Conservation (phyloP, 1,139 yeast species). For the Yamadazyma dendronema region DNA sequence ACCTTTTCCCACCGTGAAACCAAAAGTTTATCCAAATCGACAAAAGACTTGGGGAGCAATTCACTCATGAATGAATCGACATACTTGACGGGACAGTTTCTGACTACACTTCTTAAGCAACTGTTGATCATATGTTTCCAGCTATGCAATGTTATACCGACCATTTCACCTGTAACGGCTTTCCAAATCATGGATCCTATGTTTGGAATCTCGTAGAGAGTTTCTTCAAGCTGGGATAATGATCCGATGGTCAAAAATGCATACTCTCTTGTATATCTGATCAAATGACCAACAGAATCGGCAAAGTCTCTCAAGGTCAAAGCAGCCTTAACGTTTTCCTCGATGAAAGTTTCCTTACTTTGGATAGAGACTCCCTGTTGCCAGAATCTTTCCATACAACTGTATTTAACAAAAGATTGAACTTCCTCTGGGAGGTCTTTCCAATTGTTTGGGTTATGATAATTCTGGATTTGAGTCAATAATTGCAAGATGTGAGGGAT, state of each 20-base stretch:
- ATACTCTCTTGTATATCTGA: slow-evolving; percentile 93
- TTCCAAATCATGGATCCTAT: slow-evolving; percentile 77
- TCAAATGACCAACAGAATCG: slow-evolving; percentile 95
- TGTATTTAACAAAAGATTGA: slow-evolving; percentile 82
- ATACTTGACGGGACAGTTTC: slow-evolving; percentile 77
- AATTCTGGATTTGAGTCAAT: slow-evolving; percentile 87
- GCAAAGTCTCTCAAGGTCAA: slow-evolving; percentile 94
- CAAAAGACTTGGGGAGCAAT: slow-evolving; percentile 72
- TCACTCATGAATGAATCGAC: slow-evolving; percentile 71
- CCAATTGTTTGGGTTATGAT: slow-evolving; percentile 94
- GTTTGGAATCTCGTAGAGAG: slow-evolving; percentile 82
- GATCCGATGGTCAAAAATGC: slow-evolving; percentile 90
- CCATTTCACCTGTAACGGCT: slow-evolving; percentile 81
- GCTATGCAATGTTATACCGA: slow-evolving; percentile 88
- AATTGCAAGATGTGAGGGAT: slow-evolving; percentile 87
- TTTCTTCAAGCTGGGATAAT: slow-evolving; percentile 84
- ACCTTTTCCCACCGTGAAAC: slow-evolving; percentile 74
- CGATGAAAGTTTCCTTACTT: slow-evolving; percentile 90
- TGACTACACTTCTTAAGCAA: slow-evolving; percentile 80
- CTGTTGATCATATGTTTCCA: slow-evolving; percentile 97
- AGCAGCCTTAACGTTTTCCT: slow-evolving; percentile 92
- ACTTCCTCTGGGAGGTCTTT: slow-evolving; percentile 81
- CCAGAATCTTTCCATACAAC: slow-evolving; percentile 95
- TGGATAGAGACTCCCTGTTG: slow-evolving; percentile 96
- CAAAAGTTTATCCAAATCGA: slow-evolving; percentile 69